phyloP scores from a whole-genome alignment of 1,284 basidiomycete genomes.

The Athelia psychrophila region DNA sequence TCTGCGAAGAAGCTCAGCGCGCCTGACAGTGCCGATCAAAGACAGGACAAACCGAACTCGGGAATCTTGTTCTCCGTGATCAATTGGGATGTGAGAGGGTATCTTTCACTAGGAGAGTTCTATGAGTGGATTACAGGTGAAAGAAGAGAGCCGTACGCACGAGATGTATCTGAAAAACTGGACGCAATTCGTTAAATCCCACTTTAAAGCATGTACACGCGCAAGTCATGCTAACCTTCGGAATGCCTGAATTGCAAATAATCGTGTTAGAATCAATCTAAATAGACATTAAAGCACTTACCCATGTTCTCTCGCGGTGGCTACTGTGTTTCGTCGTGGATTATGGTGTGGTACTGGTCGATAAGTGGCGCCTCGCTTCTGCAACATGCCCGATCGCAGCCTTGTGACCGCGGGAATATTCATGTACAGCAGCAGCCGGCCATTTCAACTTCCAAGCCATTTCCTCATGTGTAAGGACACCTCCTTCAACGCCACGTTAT shows the following conservation, averaged over 20 bases:
- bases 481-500: no score
- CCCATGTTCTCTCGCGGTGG: no score
- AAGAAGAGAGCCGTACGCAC: slow-evolving; percentile 38
- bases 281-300: no score
- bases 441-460: no score
- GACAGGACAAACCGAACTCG: slow-evolving; percentile 69
- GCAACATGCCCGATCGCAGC: no score
- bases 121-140: slow-evolving; percentile 8
- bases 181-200: neutral
- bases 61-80: slow-evolving; percentile 98
- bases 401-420: no score
- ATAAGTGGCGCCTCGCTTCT: no score
- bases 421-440: no score
- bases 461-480: no score
- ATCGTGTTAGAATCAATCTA: no score
- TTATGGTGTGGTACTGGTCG: no score
- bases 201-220: neutral
- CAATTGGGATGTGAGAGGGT: slow-evolving; percentile 96
- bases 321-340: no score
- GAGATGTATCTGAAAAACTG: slow-evolving; percentile 86
- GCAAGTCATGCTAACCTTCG: slow-evolving; percentile 40
- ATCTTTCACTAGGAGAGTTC: slow-evolving; percentile 74
- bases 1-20: slow-evolving; percentile 41
- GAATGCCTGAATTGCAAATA: slow-evolving; percentile 50
- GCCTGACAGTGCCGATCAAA: neutral